phyloP scores from a whole-genome alignment of 2,329 filamentous ascomycete species.

The Arthrobotrys iridis region DNA sequence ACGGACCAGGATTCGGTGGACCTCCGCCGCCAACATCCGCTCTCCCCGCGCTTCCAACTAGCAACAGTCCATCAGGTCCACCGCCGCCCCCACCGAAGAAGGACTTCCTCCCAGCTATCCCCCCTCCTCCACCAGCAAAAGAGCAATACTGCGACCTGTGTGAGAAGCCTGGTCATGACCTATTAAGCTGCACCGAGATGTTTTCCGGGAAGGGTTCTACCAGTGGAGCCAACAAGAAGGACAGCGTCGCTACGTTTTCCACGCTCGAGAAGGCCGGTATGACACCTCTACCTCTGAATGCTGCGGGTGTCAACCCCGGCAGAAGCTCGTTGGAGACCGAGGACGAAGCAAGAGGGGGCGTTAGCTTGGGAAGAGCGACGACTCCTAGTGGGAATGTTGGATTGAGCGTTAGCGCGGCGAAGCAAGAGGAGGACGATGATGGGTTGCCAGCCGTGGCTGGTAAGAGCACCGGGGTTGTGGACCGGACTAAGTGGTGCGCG shows the following conservation, averaged over 20 bases:
- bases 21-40: not conserved
- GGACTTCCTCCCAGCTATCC: constrained; percentile 58
- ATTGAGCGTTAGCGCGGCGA: constrained; percentile 56
- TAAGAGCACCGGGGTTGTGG: constrained; percentile 79
- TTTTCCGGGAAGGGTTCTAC: constrained; percentile 65
- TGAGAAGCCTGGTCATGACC: constrained; percentile 89
- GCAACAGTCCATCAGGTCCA: constrained; percentile 8
- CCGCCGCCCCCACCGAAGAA: constrained; percentile 58
- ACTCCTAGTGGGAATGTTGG: constrained; percentile 45
- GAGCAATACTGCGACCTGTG: constrained; percentile 90
- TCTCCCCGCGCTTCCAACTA: constrained; percentile 1
- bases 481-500: constrained; percentile 94
- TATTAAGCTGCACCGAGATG: constrained; percentile 92
- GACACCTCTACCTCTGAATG: constrained; percentile 48
- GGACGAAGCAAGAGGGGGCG: constrained; percentile 41
- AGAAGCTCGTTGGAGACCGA: constrained; percentile 42
- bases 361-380: constrained; percentile 36
- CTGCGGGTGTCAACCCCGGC: constrained; percentile 27
- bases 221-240: constrained; percentile 50
- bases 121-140: constrained; percentile 69
- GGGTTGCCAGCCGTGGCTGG: constrained; percentile 73
- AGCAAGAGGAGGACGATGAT: constrained; percentile 67
- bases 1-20: constrained; percentile 16
- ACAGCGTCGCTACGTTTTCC: constrained; percentile 47
- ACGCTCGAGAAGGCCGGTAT: constrained; percentile 51